Evolutionary conservation across 2,329 filamentous ascomycete genomes (phyloP), one percentile per base, ranked within the genome.

Genomic region (Simplicillium aogashimaense): DNA sequence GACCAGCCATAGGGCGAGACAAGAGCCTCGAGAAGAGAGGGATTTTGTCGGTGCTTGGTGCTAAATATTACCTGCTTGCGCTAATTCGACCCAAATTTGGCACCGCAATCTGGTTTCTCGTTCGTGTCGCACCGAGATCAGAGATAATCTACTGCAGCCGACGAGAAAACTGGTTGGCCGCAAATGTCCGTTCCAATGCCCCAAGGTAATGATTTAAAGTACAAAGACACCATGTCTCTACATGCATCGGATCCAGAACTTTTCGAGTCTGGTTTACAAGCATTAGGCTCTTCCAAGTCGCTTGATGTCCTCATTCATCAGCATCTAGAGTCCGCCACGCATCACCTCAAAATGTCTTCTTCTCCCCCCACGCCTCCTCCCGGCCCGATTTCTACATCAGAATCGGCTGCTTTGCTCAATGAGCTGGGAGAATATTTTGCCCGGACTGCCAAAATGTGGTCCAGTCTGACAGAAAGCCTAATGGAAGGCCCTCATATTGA

Each of bases 391-490:
- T 28, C 37, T 37, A 16, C 41, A 13, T 35, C 36, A 11, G 44
- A 50, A 34, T 45, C 51, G 12, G 49, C 51, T 12, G 57, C 54
- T 32, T 41, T 63, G 38, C 51, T 61, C 33, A 47, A 47, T 28
- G 57, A 61, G 29, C 52, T 61, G 42, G 60, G 60, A 28, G 59
- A 63, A 17, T 63, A 63, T 42, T 44, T 63, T 17, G 48, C 51
- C 25, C 56, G 54, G 18, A 58, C 55, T n/a, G 57, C 60, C 16
- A 40, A 51, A 30, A 47, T 61, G 41, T 60, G 53, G 54, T 50
- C 53, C n/a, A 47, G 46, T 16, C 45, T 63, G 37, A 59, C 59
- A 29, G 53, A 59, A n/a, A 50, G 46, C 29, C 47, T 63, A n/a
- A 46, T 59, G 4, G 45, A 52, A 33, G 59, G 56, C 13, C 49